phyloP scores from a whole-genome alignment of 331 rosid genomes.

The Telfairia occidentalis region DNA sequence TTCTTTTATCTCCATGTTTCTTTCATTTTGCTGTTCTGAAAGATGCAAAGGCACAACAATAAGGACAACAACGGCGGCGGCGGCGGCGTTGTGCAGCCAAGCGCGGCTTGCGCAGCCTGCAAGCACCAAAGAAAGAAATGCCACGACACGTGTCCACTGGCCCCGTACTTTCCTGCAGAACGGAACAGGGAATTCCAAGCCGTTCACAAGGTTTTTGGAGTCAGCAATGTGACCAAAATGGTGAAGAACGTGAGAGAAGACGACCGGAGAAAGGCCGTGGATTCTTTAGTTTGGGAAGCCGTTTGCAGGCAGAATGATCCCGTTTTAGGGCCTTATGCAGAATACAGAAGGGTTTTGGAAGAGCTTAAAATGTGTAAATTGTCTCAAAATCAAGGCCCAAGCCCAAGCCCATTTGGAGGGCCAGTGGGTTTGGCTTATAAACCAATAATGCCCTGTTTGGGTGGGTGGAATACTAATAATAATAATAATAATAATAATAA shows the following conservation, averaged over 20 bases:
- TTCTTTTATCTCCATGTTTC: not conserved
- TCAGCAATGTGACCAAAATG: constrained; percentile 64
- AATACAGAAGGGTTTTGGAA: constrained; percentile 33
- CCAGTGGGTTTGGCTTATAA: constrained; percentile 15
- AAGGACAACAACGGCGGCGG: too few species aligned
- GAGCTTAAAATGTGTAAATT: constrained; percentile 28
- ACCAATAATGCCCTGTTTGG: constrained; percentile 23
- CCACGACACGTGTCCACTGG: constrained; percentile 38
- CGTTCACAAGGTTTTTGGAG: constrained; percentile 62
- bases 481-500: not conserved
- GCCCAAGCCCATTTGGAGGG: constrained; percentile 25
- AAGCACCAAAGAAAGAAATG: constrained; percentile 84
- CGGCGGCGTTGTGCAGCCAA: constrained; percentile 16
- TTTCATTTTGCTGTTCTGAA: not conserved
- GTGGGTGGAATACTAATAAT: constrained; percentile 21
- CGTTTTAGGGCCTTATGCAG: constrained; percentile 56
- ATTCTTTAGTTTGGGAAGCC: constrained; percentile 81
- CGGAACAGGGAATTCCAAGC: constrained; percentile 50
- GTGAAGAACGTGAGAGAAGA: constrained; percentile 34
- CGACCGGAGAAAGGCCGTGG: constrained; percentile 35
- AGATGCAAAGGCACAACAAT: constrained; percentile 41
- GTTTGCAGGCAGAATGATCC: constrained; percentile 65
- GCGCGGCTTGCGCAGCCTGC: constrained; percentile 79
- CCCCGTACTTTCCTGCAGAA: constrained; percentile 58
- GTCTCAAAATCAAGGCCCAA: constrained; percentile 13